These are phyloP conservation scores for Takashimella tepidaria DNA, from an alignment of 1,284 basidiomycete genomes.

Conservation along the genomic window DNA sequence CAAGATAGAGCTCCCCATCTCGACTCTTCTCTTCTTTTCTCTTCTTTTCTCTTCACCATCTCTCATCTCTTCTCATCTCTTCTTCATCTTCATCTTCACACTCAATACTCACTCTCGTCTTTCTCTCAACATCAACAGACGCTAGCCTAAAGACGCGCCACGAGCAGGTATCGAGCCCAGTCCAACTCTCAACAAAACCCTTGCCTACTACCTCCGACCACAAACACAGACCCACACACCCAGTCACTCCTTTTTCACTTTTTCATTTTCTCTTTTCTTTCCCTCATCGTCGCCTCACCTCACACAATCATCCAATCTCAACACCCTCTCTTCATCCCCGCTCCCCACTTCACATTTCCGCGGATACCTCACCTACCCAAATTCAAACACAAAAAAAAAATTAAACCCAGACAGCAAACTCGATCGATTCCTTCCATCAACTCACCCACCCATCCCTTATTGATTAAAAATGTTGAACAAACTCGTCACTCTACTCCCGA, in stretches of 20 bases:
- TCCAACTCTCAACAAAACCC: background rate
- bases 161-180: background rate
- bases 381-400: background rate
- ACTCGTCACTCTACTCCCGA: constrained; percentile 15
- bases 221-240: background rate
- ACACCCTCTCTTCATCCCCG: background rate
- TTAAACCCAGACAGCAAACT: background rate
- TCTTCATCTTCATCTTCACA: background rate
- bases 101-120: too few relatives aligned
- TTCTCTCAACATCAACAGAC: too few relatives aligned
- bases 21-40: background rate
- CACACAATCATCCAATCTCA: background rate
- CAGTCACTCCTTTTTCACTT: background rate
- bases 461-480: constrained; percentile 10
- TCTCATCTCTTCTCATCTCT: background rate
- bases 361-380: background rate
- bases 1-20: background rate
- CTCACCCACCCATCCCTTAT: too few relatives aligned
- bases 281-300: background rate
- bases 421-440: too few relatives aligned
- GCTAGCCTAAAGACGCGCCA: background rate
- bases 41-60: background rate
- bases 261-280: too few relatives aligned
- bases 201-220: background rate
- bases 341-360: background rate